Percentiles rank a stretch among this genome's conserved stretches.
Conservation (phyloP, 2,329 filamentous ascomycete species). For the Fusarium penzigii region DNA sequence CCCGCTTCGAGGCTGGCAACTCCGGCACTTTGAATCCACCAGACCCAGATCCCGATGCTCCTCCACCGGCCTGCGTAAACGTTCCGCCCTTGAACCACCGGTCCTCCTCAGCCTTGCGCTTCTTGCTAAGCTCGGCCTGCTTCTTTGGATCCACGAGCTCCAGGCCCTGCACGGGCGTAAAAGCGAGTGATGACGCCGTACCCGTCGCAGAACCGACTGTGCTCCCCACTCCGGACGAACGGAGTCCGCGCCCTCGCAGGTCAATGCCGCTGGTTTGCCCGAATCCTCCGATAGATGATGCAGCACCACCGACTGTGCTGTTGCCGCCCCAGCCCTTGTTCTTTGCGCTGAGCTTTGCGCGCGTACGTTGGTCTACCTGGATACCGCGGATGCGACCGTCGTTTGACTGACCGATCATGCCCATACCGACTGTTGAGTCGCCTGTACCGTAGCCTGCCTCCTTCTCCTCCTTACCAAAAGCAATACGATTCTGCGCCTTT, state of each 20-base stretch:
- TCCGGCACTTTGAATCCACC: constrained; percentile 82
- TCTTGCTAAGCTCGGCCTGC: constrained; percentile 82
- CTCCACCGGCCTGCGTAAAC: constrained; percentile 78
- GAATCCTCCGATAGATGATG: constrained; percentile 81
- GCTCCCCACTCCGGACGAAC: constrained; percentile 78
- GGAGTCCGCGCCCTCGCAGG: constrained; percentile 76
- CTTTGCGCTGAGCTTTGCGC: constrained; percentile 91
- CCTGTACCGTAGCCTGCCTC: constrained; percentile 90
- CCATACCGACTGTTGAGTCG: constrained; percentile 82
- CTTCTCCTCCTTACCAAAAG: constrained; percentile 91
- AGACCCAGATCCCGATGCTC: constrained; percentile 39
- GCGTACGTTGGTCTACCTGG: constrained; percentile 90
- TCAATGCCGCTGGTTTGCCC: constrained; percentile 67
- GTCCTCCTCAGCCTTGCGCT: constrained; percentile 92
- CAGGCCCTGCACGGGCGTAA: constrained; percentile 91
- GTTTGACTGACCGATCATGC: constrained; percentile 90
- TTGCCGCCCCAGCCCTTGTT: constrained; percentile 90
- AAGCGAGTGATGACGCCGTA: constrained; percentile 84
- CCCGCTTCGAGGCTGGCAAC: constrained; percentile 72
- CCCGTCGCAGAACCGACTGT: constrained; percentile 63
- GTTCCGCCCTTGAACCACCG: constrained; percentile 97
- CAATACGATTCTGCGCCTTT: constrained; percentile 95
- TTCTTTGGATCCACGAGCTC: constrained; percentile 94
- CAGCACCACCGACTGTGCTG: constrained; percentile 64
- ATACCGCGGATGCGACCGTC: constrained; percentile 85